Evolutionary conservation across 2,329 filamentous ascomycete genomes (phyloP).

Genomic region (Nigrograna mackinnonii): DNA sequence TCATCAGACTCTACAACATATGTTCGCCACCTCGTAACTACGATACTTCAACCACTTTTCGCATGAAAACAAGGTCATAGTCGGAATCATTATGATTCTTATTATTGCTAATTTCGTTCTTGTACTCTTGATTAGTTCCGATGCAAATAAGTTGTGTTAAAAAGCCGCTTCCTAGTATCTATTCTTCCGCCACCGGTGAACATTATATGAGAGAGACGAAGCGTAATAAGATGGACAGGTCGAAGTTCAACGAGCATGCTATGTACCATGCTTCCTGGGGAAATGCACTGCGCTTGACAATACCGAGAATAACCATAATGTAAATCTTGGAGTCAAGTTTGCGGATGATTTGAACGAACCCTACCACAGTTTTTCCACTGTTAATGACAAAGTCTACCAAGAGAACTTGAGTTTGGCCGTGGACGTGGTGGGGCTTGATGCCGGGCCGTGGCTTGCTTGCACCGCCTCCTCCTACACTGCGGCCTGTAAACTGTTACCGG

Average conservation of each 20-base stretch:
- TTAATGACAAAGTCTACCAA: neutral
- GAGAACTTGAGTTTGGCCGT: neutral
- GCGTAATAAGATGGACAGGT: neutral
- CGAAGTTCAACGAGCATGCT: neutral
- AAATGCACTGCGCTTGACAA: neutral
- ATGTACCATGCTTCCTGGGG: neutral
- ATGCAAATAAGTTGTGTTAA: neutral
- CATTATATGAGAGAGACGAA: neutral
- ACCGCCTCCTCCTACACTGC: no score
- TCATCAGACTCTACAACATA: no score
- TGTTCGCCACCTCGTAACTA: no score
- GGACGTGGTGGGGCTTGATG: neutral
- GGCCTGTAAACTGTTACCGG: no score
- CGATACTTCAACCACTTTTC: no score
- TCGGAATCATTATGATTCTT: no score
- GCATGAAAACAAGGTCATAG: no score
- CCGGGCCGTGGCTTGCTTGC: no score
- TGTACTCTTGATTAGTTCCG: no score
- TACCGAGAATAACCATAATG: neutral
- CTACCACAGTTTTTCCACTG: neutral
- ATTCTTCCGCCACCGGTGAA: neutral
- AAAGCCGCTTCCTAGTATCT: neutral
- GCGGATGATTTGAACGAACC: neutral
- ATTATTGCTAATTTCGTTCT: no score
- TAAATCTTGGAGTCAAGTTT: neutral